Conservation (phyloP, 2,329 filamentous ascomycete genomes). For the Claviceps sorghi region DNA sequence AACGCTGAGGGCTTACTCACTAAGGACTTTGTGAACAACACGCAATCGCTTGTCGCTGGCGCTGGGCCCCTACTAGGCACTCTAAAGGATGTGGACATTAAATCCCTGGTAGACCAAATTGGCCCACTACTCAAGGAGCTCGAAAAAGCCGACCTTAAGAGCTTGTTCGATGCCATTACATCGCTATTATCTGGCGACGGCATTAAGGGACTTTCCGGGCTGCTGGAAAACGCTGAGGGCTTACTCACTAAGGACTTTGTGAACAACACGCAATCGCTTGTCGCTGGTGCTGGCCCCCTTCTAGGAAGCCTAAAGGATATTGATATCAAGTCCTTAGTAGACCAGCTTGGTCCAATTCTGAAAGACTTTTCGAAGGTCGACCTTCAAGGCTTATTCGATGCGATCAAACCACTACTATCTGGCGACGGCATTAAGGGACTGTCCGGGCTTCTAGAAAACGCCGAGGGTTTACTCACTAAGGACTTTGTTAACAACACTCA, state of each 20-base stretch:
- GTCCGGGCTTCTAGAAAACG: not conserved
- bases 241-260: conserved; percentile 19
- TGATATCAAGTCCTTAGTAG: conserved; percentile 9
- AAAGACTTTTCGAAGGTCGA: conserved; percentile 7
- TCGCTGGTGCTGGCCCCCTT: conserved; percentile 16
- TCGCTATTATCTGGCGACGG: conserved; percentile 10
- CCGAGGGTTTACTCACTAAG: conserved; percentile 5
- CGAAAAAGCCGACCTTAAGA: conserved; percentile 1
- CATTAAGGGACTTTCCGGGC: conserved; percentile 10
- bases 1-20: conserved; percentile 3
- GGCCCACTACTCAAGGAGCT: conserved; percentile 16
- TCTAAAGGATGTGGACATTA: conserved; percentile 17
- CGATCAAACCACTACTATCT: conserved; percentile 9
- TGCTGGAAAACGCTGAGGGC: conserved; percentile 19
- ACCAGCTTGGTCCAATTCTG: conserved; percentile 15
- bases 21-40: conserved; percentile 11
- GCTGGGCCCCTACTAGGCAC: conserved; percentile 20
- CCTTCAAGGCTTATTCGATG: conserved; percentile 1
- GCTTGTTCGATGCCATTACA: conserved; percentile 4
- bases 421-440: conserved; percentile 12
- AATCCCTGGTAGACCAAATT: conserved; percentile 7
- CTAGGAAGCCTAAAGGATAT: conserved; percentile 20
- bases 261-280: conserved; percentile 15
- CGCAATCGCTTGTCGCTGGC: conserved; percentile 6
- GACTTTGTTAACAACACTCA: conserved; percentile 11